Conservation (phyloP, 768 basidiomycete genomes). For the Tricholoma bakamatsutake region DNA sequence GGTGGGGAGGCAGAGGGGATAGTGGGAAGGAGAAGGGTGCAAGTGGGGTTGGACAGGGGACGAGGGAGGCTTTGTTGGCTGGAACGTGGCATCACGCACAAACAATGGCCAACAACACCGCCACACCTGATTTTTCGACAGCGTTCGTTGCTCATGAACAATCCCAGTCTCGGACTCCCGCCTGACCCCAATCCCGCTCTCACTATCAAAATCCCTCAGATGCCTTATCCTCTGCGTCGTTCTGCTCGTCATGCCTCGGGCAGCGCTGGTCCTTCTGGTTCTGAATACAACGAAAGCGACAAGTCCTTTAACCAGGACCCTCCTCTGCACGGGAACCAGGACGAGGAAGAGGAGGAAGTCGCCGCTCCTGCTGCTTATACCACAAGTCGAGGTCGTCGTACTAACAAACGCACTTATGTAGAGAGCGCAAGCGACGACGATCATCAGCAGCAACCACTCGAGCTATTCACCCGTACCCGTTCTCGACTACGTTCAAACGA, state of each 20-base stretch:
- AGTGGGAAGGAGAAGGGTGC: not conserved
- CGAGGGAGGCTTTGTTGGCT: not conserved
- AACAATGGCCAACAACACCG: slow-evolving; percentile 1
- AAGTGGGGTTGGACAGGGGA: not conserved
- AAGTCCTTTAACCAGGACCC: slow-evolving; percentile 24
- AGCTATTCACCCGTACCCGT: slow-evolving; percentile 23
- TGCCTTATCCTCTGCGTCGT: slow-evolving; percentile 24
- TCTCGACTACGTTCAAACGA: slow-evolving; percentile 12
- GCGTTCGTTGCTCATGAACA: slow-evolving; percentile 3
- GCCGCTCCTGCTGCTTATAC: slow-evolving; percentile 20
- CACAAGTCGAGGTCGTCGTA: slow-evolving; percentile 35
- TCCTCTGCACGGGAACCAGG: slow-evolving; percentile 19
- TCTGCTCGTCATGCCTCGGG: slow-evolving; percentile 29
- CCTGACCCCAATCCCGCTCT: not conserved
- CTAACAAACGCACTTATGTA: slow-evolving; percentile 32
- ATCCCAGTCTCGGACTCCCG: not conserved
- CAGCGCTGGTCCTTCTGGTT: slow-evolving; percentile 34
- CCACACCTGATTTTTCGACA: not conserved
- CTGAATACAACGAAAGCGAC: slow-evolving; percentile 46
- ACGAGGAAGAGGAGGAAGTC: slow-evolving; percentile 28
- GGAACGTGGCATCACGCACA: not conserved
- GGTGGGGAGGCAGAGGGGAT: not conserved
- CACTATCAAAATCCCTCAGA: slow-evolving; percentile 23
- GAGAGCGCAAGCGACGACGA: slow-evolving; percentile 46
- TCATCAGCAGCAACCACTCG: slow-evolving; percentile 18